Base-by-base conservation (phyloP, 2,329 filamentous ascomycete genomes). In the Fusarium pseudonygamai region DNA sequence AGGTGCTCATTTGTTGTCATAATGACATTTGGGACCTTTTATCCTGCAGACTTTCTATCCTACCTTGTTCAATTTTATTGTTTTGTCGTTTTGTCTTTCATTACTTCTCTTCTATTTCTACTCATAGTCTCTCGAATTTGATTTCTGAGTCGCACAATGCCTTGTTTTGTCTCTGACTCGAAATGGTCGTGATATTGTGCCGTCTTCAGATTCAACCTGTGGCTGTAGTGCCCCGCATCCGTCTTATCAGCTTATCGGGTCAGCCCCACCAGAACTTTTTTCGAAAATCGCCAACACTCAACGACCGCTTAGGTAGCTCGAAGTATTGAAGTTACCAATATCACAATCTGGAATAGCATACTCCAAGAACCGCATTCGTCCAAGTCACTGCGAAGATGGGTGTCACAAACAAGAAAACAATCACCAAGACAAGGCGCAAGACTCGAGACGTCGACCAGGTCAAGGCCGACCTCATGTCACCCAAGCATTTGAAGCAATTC, bases 381-480 rank as follows among this genome's bases (percentile, higher is more conserved):
- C 11, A 26, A 37, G 16, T 14, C 10, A 47, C 32, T 39, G 39
- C 30, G 50, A 75, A 18, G 18, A 95, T 95, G 93, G 93, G 92
- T 50, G 88, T 93, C 69, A 85, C 87, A 36, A 90, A 89, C 74
- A 91, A 91, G 80, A 85, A 87, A 50, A 91, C 90, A n/a, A 86
- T 91, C 72, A 91, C 89, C 64, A 95, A 95, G 84, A 95, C 92
- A 7, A 89, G 93, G 82, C 88, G 92, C 72, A 89, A 91, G 79
- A 90, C 88, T 79, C 96, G 96, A 83, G 96, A 97, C 83, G 87
- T 98, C 79, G 96, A 99, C 83, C 95, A 98, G 84, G 91, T 98
- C 82, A 91, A 95, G 80, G 90, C 91, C 74, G 96, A 99, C 82
- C 84, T 98, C 64, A 85, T 88, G 72, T 93, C 92, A 37, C 89